These are phyloP conservation scores for Paradendryphiella salina DNA, from an alignment of 2,329 filamentous ascomycete species.

Conservation along the genomic window DNA sequence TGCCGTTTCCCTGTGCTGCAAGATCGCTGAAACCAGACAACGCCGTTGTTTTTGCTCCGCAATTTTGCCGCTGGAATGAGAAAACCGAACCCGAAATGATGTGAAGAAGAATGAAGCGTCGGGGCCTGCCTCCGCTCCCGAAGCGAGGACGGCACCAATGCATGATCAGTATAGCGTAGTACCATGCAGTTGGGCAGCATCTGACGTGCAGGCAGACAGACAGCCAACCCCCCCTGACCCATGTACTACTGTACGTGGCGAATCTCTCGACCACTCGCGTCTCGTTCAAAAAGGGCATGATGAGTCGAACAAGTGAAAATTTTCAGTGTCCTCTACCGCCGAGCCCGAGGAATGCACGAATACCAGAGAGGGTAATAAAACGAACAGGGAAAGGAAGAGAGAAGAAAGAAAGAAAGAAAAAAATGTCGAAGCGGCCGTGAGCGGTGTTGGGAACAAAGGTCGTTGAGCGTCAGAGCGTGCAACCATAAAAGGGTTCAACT, in stretches of 20 bases:
- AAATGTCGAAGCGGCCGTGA: neutral
- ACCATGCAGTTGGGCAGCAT: constrained; percentile 3
- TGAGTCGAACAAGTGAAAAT: constrained; percentile 21
- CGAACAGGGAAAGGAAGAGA: neutral
- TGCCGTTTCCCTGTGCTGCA: neutral
- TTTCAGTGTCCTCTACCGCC: constrained; percentile 6
- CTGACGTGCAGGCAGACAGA: constrained; percentile 5
- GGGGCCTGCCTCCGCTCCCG: constrained; percentile 8
- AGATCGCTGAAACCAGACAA: constrained; percentile 1
- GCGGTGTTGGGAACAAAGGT: constrained; percentile 5
- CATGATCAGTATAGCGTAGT: neutral
- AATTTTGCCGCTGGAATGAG: constrained; percentile 6
- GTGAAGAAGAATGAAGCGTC: constrained; percentile 5
- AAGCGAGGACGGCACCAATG: neutral
- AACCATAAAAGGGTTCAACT: constrained; percentile 9
- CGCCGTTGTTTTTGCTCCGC: constrained; percentile 2
- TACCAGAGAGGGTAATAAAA: neutral
- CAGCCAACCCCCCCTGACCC: neutral
- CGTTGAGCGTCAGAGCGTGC: constrained; percentile 8
- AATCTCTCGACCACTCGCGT: constrained; percentile 30
- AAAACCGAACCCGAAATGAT: constrained; percentile 7
- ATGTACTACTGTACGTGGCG: constrained; percentile 30
- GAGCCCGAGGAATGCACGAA: constrained; percentile 1
- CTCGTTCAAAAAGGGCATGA: constrained; percentile 11
- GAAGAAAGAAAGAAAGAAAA: neutral